Percentiles rank a stretch among this genome's conserved stretches.
Conservation (phyloP, 2,329 filamentous ascomycete genomes). For the Aureobasidium musti region DNA sequence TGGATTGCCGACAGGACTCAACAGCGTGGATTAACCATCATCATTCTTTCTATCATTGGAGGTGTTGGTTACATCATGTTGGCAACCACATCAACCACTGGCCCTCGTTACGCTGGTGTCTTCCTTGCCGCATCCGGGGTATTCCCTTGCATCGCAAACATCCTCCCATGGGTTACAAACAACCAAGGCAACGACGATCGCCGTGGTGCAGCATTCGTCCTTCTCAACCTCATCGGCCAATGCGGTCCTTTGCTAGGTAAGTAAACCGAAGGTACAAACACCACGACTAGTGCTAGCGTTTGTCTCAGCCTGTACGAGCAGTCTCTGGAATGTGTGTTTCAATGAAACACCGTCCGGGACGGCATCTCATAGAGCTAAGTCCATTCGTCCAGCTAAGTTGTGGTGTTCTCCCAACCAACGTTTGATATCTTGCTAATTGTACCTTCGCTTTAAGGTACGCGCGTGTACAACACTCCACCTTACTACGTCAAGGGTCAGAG, state of each 20-base stretch:
- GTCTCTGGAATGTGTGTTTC: too few relatives aligned
- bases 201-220: constrained; percentile 31
- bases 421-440: too few relatives aligned
- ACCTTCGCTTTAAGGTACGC: too few relatives aligned
- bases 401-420: too few relatives aligned
- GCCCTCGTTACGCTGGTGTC: constrained; percentile 50
- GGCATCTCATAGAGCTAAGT: too few relatives aligned
- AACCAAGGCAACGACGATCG: constrained; percentile 36
- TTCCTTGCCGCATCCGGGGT: constrained; percentile 36
- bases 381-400: too few relatives aligned
- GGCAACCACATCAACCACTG: constrained; percentile 56
- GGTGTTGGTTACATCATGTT: constrained; percentile 66
- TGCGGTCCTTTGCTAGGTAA: constrained; percentile 68
- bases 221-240: constrained; percentile 72
- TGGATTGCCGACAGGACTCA: constrained; percentile 66
- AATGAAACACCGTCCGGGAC: too few relatives aligned
- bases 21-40: constrained; percentile 64
- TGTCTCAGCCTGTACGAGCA: too few relatives aligned
- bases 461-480: constrained; percentile 56
- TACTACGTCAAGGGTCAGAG: constrained; percentile 57
- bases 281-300: too few relatives aligned
- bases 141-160: constrained; percentile 36
- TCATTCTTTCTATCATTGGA: constrained; percentile 58
- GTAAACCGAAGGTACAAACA: too few relatives aligned
- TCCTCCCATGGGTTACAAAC: constrained; percentile 35